Conservation (phyloP, 148 eudicot genomes). For the Camellia lanceoleosa region DNA sequence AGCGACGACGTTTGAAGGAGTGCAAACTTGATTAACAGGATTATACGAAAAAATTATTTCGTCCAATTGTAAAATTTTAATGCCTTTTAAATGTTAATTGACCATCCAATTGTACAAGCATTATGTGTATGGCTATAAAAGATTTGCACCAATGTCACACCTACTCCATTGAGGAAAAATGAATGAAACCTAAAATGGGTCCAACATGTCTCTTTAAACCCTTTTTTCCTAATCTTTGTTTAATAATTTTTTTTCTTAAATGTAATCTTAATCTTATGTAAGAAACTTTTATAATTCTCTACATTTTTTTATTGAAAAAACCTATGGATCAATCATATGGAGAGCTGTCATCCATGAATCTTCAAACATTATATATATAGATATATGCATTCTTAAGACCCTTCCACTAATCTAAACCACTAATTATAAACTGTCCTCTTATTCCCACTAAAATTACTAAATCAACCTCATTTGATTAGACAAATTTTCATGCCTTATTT, state of each 20-base stretch:
- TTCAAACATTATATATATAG: background rate
- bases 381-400: no score
- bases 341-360: constrained; percentile 11
- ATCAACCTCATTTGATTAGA: no score
- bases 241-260: background rate
- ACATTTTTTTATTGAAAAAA: background rate
- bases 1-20: no score
- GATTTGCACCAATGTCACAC: background rate
- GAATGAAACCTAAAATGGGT: background rate
- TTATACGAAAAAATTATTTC: no score
- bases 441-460: no score
- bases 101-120: background rate
- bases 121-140: background rate
- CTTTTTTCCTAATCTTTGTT: background rate
- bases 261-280: background rate
- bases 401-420: no score
- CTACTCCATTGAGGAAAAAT: constrained; percentile 14
- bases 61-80: background rate
- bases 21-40: no score
- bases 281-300: constrained; percentile 6
- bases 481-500: no score
- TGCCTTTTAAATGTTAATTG: background rate
- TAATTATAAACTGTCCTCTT: no score
- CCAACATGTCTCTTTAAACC: constrained; percentile 5
- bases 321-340: background rate